Percentiles rank a stretch among this genome's conserved stretches.
Evolutionary conservation across 2,329 filamentous ascomycete genomes (phyloP).

Genomic region (Trichoderma brevicompactum): DNA sequence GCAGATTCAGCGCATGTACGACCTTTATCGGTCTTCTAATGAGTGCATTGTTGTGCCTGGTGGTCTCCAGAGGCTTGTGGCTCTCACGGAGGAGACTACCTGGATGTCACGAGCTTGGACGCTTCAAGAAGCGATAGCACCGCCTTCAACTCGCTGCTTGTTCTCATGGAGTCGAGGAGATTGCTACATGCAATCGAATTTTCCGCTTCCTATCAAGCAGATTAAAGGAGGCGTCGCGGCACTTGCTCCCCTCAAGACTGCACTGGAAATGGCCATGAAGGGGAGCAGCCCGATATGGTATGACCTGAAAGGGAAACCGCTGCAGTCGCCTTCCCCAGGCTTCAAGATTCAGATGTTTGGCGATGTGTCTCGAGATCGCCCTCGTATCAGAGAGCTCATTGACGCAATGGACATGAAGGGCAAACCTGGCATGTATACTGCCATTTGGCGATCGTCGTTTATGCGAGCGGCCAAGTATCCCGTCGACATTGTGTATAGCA

Average conservation of each 20-base stretch:
- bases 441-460: slow-evolving; percentile 17
- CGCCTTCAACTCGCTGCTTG: slow-evolving; percentile 3
- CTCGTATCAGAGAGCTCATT: slow-evolving; percentile 1
- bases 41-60: slow-evolving; percentile 21
- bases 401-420: slow-evolving; percentile 23
- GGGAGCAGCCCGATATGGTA: background rate
- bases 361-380: background rate
- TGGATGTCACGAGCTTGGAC: slow-evolving; percentile 18
- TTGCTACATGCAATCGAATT: slow-evolving; percentile 5
- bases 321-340: background rate
- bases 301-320: background rate
- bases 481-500: slow-evolving; percentile 10
- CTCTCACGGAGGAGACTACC: slow-evolving; percentile 4
- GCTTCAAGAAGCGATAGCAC: slow-evolving; percentile 13
- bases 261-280: slow-evolving; percentile 17
- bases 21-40: background rate
- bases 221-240: background rate
- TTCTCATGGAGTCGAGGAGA: slow-evolving; percentile 1
- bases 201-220: background rate
- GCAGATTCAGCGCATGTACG: slow-evolving; percentile 26
- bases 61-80: slow-evolving; percentile 8
- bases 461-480: slow-evolving; percentile 16
- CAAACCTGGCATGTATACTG: slow-evolving; percentile 16
- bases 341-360: slow-evolving; percentile 7
- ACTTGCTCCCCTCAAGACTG: background rate